Base-by-base conservation (phyloP, 805 yeast genomes). In the Candida chauliodis region DNA sequence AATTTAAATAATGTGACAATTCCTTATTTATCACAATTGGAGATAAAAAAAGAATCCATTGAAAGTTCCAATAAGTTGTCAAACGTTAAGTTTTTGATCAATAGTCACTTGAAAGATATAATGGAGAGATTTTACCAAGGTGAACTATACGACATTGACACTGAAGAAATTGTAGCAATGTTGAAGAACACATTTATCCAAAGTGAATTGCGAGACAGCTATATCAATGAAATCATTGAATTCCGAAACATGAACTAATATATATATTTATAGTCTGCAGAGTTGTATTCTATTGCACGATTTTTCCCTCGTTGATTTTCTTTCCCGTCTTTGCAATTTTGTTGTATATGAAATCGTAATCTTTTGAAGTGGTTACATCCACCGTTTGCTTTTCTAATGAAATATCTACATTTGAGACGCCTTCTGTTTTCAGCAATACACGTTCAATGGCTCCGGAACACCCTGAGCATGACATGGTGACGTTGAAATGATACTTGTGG, bases 251-350 rank as follows among this genome's bases (percentile, higher is more conserved):
- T 37, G 32, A 39, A 29, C 17, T 35, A 11, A 36, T 35, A 29
- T 30, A 33, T 16, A 31, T 25, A 32, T 28, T 29, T 22, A 30
- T 17, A n/a, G n/a, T n/a, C n/a, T n/a, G n/a, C n/a, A n/a, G n/a
- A n/a, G n/a, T n/a, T n/a, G n/a, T n/a, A n/a, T n/a, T n/a, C 39
- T 60, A 74, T 33, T 60, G 67, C 37, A 82, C 53, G 30, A 72
- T 65, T 51, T 73, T 73, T 9, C 96, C 95, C 21, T 72, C 69
- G 33, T 73, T 68, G 42, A 91, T 83, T 51, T 79, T 79, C 69
- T 91, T 91, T 25, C 98, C 98, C 1, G 98, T 89, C 71, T 91
- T 91, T 45, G 81, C 68, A 47, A 91, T 91, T 40, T 88, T 80
- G 38, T 73, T 80, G 39, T 81, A 70, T n/a, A 93, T 90, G 2